A percentile compares a stretch with the other conserved stretches of the same genome.
phyloP scores from a whole-genome alignment of 75 land plant genomes.

The Selaginella moellendorffii region DNA sequence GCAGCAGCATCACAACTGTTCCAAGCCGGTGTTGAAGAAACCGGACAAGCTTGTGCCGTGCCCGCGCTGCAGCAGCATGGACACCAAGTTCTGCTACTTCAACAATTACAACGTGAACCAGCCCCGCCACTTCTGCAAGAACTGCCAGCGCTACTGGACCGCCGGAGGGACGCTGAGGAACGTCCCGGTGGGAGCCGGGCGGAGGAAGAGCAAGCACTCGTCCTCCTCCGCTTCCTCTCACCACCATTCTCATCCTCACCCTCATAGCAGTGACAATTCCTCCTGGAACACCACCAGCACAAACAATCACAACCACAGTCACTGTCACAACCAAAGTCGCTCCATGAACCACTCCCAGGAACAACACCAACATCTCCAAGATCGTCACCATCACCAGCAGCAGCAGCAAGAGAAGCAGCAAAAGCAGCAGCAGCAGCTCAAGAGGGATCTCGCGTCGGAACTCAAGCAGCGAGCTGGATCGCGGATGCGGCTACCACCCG shows the following conservation, averaged over 20 bases:
- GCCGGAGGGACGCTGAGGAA: slow-evolving; percentile 8
- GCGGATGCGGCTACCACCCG: neutral
- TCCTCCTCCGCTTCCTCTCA: too few species aligned
- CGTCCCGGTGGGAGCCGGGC: slow-evolving; percentile 12
- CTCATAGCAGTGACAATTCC: neutral
- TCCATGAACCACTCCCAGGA: neutral
- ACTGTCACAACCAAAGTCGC: neutral
- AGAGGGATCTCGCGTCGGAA: too few species aligned
- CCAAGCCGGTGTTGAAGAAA: neutral
- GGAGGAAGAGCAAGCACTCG: slow-evolving; percentile 2
- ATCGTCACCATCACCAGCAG: neutral
- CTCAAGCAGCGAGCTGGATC: too few species aligned
- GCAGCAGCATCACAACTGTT: too few species aligned
- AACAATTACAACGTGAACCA: slow-evolving; percentile 13
- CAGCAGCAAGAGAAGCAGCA: neutral
- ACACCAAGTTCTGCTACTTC: slow-evolving; percentile 14
- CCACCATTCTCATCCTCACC: too few species aligned
- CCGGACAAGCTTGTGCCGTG: slow-evolving; percentile 8
- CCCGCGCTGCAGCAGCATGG: slow-evolving; percentile 7
- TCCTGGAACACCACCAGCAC: neutral
- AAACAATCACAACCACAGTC: neutral
- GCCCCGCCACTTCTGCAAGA: slow-evolving; percentile 9
- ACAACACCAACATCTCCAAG: neutral
- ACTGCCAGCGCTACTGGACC: slow-evolving; percentile 12
- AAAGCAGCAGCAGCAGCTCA: too few species aligned